Evolutionary conservation across 805 yeast species (phyloP), one percentile per base, ranked within the genome.

Genomic region (Teunomyces barrocoloradensis): DNA sequence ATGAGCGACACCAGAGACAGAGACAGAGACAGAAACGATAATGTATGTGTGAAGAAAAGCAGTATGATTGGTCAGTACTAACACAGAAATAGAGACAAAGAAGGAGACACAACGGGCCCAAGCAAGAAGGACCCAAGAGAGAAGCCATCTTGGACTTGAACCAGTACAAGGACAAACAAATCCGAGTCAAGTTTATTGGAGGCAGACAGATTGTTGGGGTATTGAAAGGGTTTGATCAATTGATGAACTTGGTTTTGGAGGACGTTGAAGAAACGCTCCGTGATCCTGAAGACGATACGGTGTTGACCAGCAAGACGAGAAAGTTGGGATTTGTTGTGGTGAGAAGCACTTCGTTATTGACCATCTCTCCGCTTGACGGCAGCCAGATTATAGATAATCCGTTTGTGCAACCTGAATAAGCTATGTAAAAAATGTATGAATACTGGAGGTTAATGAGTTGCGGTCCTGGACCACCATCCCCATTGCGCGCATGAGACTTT

Each of bases 61-160:
- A 9, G 10, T 18, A 1, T 18, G 20, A 18, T 18, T 18, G 20
- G 20, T 4, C 5, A 13, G 34, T 13, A 13, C 34, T 32, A 32
- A 32, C 34, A 4, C 9, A 32, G 20, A 18, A 18, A 6, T 23
- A 45, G 49, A 45, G 42, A 47, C 49, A 43, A 42, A 57, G 57
- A 49, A 59, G 59, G 47, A 63, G 58, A 52, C 49, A 55, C 44
- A 55, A 56, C 34, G 34, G 34, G 20, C 43, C 57, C 29, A 68
- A 66, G 46, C 73, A 60, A 42, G 89, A 84, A 55, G 82, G 89
- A 11, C 98, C 97, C 32, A 87, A 87, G 72, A 86, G 89, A 67
- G 97, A 91, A 53, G 95, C 96, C 18, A 88, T 91, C 50, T 73
- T 89, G 47, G 90, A 91, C 64, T 73, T 94, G 50, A 80, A 84